Percentiles rank a stretch among this genome's conserved stretches.
Conservation (phyloP, 1,139 yeast genomes). For the Geotrichum phurueaensis region DNA sequence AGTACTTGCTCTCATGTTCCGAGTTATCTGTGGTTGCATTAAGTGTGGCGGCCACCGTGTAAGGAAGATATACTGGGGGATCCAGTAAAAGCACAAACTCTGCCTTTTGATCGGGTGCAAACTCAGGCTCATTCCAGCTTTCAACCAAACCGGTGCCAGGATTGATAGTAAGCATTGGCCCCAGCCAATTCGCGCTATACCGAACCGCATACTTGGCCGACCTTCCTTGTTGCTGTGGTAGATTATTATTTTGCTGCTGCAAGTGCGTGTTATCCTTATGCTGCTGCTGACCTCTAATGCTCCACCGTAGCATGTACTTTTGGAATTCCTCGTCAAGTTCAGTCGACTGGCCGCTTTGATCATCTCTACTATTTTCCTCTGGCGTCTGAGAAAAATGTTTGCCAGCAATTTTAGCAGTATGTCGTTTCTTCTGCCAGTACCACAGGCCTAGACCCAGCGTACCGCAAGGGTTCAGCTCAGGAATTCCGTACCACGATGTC, state of each 20-base stretch:
- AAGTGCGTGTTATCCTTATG: constrained; percentile 1
- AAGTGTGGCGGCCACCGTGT: constrained; percentile 23
- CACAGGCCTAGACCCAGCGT: constrained; percentile 32
- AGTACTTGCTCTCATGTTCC: constrained; percentile 3
- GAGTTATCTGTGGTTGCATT: constrained; percentile 20
- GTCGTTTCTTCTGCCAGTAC: constrained; percentile 27
- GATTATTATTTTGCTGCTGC: not conserved
- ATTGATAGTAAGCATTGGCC: constrained; percentile 8
- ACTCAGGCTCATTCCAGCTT: constrained; percentile 27
- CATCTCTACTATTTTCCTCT: not conserved
- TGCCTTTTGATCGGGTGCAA: constrained; percentile 28
- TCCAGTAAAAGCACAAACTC: constrained; percentile 31
- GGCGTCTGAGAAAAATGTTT: not conserved
- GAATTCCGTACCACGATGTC: constrained; percentile 28
- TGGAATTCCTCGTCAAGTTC: constrained; percentile 5
- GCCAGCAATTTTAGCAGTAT: constrained; percentile 3
- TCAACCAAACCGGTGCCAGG: constrained; percentile 19
- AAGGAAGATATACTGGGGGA: constrained; percentile 32
- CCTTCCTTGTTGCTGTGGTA: not conserved
- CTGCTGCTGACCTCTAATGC: constrained; percentile 11
- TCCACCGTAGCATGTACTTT: constrained; percentile 16
- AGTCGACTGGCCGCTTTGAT: not conserved
- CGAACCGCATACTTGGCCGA: constrained; percentile 23
- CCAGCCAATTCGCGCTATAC: constrained; percentile 29
- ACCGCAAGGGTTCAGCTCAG: constrained; percentile 29